Percentiles rank a stretch among this genome's conserved stretches.
Conservation (phyloP, 345 rosid genomes). For the Carallia pectinifolia region DNA sequence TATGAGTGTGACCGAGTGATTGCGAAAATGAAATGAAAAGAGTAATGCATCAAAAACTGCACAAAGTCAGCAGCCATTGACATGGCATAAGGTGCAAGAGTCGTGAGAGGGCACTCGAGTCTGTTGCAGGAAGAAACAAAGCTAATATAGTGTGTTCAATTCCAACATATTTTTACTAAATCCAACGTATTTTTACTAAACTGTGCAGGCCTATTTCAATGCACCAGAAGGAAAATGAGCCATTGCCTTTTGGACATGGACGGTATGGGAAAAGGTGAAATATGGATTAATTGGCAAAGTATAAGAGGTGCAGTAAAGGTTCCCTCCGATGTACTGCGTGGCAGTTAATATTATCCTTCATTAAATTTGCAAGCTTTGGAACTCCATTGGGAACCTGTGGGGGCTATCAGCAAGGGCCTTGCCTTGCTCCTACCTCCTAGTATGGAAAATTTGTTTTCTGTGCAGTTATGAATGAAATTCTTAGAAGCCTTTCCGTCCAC, state of each 20-base stretch:
- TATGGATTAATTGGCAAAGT: constrained; percentile 94
- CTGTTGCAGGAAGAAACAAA: background rate
- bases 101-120: background rate
- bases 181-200: no score
- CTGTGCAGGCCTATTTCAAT: constrained; percentile 68
- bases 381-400: constrained; percentile 98
- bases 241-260: constrained; percentile 91
- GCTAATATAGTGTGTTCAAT: background rate
- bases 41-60: constrained; percentile 42
- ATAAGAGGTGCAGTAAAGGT: constrained; percentile 96
- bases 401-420: constrained; percentile 85
- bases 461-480: constrained; percentile 18
- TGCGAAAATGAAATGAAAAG: no score
- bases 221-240: constrained; percentile 89
- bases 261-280: constrained; percentile 97
- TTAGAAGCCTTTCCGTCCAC: background rate
- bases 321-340: constrained; percentile 78
- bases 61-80: constrained; percentile 77
- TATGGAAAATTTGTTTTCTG: constrained; percentile 19
- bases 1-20: no score
- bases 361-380: constrained; percentile 96
- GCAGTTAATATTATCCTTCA: constrained; percentile 71
- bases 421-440: constrained; percentile 72
- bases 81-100: constrained; percentile 85
- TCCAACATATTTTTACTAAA: constrained; percentile 4